These are phyloP conservation scores for Russula lepida DNA, from an alignment of 768 basidiomycete genomes.

Conservation along the genomic window DNA sequence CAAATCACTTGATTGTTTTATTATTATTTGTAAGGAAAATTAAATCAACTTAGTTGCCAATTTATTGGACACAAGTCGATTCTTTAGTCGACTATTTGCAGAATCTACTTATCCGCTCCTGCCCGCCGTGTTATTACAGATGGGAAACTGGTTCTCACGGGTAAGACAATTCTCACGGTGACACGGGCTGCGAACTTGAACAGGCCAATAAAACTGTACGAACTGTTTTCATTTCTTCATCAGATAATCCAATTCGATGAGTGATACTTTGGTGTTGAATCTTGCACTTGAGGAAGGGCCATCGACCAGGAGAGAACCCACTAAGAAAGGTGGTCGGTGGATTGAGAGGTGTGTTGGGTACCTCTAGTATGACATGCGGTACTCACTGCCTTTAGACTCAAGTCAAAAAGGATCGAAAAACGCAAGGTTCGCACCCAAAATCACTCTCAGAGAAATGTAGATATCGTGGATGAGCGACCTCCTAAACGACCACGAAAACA, in stretches of 20 bases:
- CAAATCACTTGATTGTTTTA: no score
- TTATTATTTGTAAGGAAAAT: no score
- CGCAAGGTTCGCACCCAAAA: slow-evolving; percentile 8
- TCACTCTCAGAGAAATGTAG: neutral
- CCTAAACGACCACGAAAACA: slow-evolving; percentile 18
- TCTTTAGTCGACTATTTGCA: no score
- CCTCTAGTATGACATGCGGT: neutral
- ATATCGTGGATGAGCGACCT: neutral
- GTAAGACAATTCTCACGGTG: no score
- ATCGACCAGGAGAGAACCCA: neutral
- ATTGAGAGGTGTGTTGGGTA: slow-evolving; percentile 19
- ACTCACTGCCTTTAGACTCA: slow-evolving; percentile 12
- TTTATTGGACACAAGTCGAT: no score
- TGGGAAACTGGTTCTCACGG: no score
- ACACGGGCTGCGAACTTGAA: neutral
- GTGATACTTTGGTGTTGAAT: slow-evolving; percentile 19
- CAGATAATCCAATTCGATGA: slow-evolving; percentile 6
- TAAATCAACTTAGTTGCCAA: no score
- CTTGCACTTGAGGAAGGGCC: slow-evolving; percentile 14
- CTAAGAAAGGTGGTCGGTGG: slow-evolving; percentile 20
- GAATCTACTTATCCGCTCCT: no score
- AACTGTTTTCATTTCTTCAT: no score
- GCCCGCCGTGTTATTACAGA: no score
- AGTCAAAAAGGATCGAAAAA: slow-evolving; percentile 19
- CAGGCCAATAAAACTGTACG: neutral